Percentiles rank a stretch among this genome's conserved stretches.
Evolutionary conservation across 345 rosid genomes (phyloP).

Genomic region (Cardamine occulta): DNA sequence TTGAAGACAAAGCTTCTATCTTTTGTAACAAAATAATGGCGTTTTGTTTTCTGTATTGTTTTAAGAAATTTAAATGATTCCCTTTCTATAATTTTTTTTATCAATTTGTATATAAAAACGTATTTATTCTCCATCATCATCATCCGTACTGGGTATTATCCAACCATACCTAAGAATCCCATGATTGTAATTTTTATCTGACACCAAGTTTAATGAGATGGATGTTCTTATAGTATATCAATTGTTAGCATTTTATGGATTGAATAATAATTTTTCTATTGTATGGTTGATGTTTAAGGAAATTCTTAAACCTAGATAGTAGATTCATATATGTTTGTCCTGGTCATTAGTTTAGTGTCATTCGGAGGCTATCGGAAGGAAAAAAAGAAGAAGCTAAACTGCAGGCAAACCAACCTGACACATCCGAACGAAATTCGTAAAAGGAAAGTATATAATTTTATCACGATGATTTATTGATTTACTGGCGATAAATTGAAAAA

Average conservation of each 20-base stretch:
- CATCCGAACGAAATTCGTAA: neutral
- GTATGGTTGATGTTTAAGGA: constrained; percentile 1
- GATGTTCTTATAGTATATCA: constrained; percentile 33
- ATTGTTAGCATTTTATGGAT: neutral
- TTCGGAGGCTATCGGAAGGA: neutral
- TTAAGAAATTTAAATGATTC: constrained; percentile 34
- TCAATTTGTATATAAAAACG: neutral
- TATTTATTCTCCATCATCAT: constrained; percentile 29
- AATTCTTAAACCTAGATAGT: neutral
- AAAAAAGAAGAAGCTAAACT: no score
- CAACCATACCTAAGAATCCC: constrained; percentile 28
- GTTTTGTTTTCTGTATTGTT: constrained; percentile 27
- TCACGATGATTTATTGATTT: neutral
- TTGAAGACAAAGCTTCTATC: constrained; percentile 43
- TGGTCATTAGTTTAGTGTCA: neutral
- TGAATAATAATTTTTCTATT: neutral
- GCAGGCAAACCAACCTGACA: neutral
- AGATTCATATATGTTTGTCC: neutral
- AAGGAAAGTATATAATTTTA: neutral
- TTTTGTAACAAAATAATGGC: constrained; percentile 22
- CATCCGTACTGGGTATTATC: constrained; percentile 43
- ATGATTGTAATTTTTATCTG: constrained; percentile 36
- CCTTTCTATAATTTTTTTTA: neutral
- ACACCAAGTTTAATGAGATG: constrained; percentile 39
- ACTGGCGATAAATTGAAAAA: neutral